A percentile compares a stretch with the other conserved stretches of the same genome.
Evolutionary conservation across 1,139 yeast genomes (phyloP).

Genomic region (Hyphopichia burtonii): DNA sequence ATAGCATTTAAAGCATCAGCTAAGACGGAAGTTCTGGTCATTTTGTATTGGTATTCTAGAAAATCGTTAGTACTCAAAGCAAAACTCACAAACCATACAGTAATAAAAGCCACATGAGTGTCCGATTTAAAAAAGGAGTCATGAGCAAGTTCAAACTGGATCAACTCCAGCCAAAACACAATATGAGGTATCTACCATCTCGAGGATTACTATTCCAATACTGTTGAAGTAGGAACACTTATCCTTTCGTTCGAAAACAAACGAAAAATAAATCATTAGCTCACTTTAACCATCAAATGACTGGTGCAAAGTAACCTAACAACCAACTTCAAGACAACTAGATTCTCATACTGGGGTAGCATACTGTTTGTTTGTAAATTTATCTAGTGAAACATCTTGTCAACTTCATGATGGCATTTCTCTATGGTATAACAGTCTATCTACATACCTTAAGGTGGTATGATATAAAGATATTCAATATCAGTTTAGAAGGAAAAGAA

Average conservation of each 20-base stretch:
- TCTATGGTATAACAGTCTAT: not conserved
- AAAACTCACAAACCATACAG: conserved; percentile 4
- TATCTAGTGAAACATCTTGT: not conserved
- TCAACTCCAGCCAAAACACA: not conserved
- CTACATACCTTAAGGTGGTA: not conserved
- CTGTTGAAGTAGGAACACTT: conserved; percentile 16
- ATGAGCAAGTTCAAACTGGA: conserved; percentile 22
- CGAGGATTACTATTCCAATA: conserved; percentile 16
- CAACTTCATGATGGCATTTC: not conserved
- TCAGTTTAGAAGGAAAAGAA: too few species aligned
- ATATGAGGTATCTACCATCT: conserved; percentile 29
- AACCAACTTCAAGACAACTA: conserved; percentile 14
- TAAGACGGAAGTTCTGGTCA: conserved; percentile 98
- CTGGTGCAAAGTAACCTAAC: conserved; percentile 5
- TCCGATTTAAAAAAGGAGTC: conserved; percentile 32
- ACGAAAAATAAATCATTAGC: conserved; percentile 2
- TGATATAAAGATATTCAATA: not conserved
- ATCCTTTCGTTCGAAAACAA: conserved; percentile 6
- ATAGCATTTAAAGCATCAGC: conserved; percentile 99
- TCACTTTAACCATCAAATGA: not conserved
- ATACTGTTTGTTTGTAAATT: not conserved
- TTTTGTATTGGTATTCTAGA: conserved; percentile 29
- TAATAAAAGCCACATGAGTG: conserved; percentile 36
- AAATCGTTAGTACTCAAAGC: conserved; percentile 9
- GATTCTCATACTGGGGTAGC: conserved; percentile 15